Evolutionary conservation across 139 green algal genomes (phyloP).

Genomic region (Chlamydomonas eustigma): DNA sequence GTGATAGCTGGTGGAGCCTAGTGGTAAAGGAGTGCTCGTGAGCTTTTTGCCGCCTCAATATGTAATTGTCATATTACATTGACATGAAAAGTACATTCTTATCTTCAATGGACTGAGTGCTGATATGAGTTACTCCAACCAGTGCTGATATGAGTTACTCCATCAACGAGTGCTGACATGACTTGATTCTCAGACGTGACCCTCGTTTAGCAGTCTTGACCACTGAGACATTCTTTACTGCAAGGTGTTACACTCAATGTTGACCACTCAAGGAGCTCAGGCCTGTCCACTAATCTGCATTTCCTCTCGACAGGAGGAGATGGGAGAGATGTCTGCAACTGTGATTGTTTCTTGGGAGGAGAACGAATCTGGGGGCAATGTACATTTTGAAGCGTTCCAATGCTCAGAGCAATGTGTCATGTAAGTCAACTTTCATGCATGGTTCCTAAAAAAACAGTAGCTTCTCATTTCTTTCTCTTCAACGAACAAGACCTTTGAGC

Average conservation of each 20-base stretch:
- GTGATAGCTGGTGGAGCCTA: not conserved
- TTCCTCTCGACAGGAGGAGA: constrained; percentile 58
- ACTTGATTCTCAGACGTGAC: not conserved
- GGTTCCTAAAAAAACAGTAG: too few relatives aligned
- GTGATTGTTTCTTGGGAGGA: constrained; percentile 78
- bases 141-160: not conserved
- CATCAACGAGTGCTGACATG: not conserved
- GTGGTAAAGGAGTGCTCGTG: too few relatives aligned
- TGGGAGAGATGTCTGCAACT: constrained; percentile 73
- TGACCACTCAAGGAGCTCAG: constrained; percentile 29
- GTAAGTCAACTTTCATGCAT: not conserved
- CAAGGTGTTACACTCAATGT: constrained; percentile 21
- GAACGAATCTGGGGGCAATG: constrained; percentile 45
- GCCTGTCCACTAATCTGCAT: constrained; percentile 48
- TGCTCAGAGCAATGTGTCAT: constrained; percentile 58
- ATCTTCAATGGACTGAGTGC: not conserved
- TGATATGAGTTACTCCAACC: not conserved
- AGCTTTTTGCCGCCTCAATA: too few relatives aligned
- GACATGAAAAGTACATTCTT: not conserved
- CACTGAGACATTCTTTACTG: not conserved
- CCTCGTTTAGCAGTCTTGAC: not conserved
- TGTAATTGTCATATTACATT: too few relatives aligned
- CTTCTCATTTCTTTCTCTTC: too few relatives aligned
- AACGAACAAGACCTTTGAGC: too few relatives aligned
- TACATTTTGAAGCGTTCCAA: constrained; percentile 87